Conservation (phyloP, 305 asterid genomes). For the Fraxinus floribunda region DNA sequence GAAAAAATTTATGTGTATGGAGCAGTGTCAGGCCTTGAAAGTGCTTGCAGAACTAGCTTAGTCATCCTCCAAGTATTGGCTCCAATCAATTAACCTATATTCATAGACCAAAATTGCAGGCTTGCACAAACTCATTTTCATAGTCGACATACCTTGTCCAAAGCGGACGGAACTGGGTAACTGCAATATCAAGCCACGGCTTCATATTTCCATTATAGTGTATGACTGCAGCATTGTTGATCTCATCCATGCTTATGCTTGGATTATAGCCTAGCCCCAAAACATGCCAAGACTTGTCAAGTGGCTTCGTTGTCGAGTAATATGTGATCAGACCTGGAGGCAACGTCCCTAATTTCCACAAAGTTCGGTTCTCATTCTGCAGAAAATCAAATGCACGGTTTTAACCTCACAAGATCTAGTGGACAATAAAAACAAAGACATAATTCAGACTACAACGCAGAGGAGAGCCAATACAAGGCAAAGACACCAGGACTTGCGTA, state of each 20-base stretch:
- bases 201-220: constrained; percentile 78
- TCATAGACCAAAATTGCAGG: constrained; percentile 75
- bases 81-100: constrained; percentile 18
- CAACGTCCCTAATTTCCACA: constrained; percentile 72
- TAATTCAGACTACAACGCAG: not conserved
- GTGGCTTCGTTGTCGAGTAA: constrained; percentile 78
- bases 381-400: constrained; percentile 10
- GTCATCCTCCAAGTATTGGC: constrained; percentile 31
- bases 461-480: not conserved
- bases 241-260: constrained; percentile 71
- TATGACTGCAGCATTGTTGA: constrained; percentile 67
- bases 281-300: constrained; percentile 74
- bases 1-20: constrained; percentile 39
- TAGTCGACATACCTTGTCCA: constrained; percentile 73
- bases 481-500: not conserved
- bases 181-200: constrained; percentile 81
- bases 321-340: constrained; percentile 74
- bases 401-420: constrained; percentile 8
- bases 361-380: constrained; percentile 74
- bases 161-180: constrained; percentile 61
- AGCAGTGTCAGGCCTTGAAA: constrained; percentile 28
- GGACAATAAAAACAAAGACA: not conserved
- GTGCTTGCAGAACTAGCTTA: constrained; percentile 34
- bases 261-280: constrained; percentile 80
- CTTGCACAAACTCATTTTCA: constrained; percentile 68